Base-by-base conservation (phyloP, 768 basidiomycete genomes). In the Auriscalpium microsporum region DNA sequence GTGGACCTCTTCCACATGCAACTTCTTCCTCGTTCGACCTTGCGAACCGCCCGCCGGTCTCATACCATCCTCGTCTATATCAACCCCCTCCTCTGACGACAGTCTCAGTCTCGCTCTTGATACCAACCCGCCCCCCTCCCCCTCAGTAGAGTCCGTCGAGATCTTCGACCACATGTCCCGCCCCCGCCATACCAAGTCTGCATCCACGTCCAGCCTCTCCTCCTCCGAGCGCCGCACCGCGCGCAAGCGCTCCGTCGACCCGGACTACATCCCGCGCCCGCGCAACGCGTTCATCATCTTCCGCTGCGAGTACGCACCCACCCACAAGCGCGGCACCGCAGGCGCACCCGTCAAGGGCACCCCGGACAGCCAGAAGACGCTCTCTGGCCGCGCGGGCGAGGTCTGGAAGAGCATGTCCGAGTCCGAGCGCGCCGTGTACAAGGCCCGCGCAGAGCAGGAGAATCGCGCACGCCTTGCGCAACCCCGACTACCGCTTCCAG, bases 301-400 rank as follows among this genome's bases (percentile, higher is more conserved):
- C 70, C 82, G 85, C 35, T 83, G 84, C 63, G 78, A 84, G 58
- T 87, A 78, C 77, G 60, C 75, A 68, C 62, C 71, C 71, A 56
- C 74, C 80, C 64, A 66, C 68, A 68, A 70, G 19, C 70, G 73
- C 45, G 72, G 74, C 4, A 67, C 71, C 13, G 66, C 72, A 33
- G 71, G 72, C 36, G 53, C 8, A 13, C 44, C 58, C 10, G 64
- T 63, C 40, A 44, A 8, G 42, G 34, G 23, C 28, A 46, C 54
- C 11, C 19, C 33, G 14, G 47, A 52, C 23, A 55, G 52, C 21
- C 78, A 78, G 56, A 80, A 81, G 65, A 76, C 80, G 1, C 76
- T 92, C 40, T 89, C 86, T n/a, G 85, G 86, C 62, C 78, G 86
- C 48, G 90, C 89, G 0, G 84, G 80, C 0, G 83, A 84, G 51